Percentiles rank a stretch among this genome's conserved stretches.
Evolutionary conservation across 345 rosid genomes (phyloP).

Genomic region (Camelina neglecta): DNA sequence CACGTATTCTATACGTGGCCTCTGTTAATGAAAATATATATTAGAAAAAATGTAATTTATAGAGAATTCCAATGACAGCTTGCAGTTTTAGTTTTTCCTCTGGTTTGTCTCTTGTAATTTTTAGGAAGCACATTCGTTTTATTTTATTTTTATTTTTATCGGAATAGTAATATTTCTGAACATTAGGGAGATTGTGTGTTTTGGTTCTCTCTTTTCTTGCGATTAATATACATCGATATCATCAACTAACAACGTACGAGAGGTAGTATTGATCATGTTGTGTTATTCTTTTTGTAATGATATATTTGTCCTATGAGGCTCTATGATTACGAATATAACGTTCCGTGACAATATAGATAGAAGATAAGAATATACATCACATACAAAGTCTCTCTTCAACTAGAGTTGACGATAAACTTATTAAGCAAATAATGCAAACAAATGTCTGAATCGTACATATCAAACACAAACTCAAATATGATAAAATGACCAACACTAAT

Average conservation of each 20-base stretch:
- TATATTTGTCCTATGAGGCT: neutral
- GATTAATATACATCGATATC: conserved; percentile 1
- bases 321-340: neutral
- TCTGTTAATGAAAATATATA: neutral
- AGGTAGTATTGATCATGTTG: neutral
- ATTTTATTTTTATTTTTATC: neutral
- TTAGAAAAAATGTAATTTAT: neutral
- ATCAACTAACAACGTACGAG: conserved; percentile 2
- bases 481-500: conserved; percentile 34
- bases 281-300: neutral
- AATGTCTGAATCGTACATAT: conserved; percentile 42
- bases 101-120: neutral
- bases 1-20: neutral
- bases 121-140: neutral
- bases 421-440: conserved; percentile 29
- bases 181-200: neutral
- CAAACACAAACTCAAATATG: conserved; percentile 34
- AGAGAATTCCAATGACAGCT: conserved; percentile 32
- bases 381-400: conserved; percentile 28
- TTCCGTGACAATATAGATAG: conserved; percentile 12
- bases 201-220: neutral
- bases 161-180: neutral
- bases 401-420: conserved; percentile 34
- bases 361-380: conserved; percentile 32
- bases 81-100: conserved; percentile 25